Conservation (phyloP, 2,329 filamentous ascomycete species). For the Podosphaera aphanis region DNA sequence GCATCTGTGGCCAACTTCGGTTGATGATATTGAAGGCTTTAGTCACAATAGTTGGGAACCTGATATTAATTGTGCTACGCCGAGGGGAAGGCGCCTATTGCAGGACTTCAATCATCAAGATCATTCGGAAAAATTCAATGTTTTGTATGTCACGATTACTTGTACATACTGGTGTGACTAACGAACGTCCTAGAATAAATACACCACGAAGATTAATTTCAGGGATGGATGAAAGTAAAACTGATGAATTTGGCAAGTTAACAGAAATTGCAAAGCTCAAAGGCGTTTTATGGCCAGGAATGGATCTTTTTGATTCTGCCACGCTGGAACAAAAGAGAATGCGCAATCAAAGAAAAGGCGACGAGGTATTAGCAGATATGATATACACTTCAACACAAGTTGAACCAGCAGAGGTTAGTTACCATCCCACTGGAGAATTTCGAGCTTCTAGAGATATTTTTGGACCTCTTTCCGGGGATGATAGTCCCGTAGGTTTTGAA, state of each 20-base stretch:
- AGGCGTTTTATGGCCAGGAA: conserved; percentile 51
- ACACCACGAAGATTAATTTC: conserved; percentile 8
- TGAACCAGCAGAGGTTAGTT: conserved; percentile 40
- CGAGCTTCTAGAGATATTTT: conserved; percentile 34
- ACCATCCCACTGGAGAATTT: conserved; percentile 27
- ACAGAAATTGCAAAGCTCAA: conserved; percentile 28
- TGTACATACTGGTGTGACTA: background rate
- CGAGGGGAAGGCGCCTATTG: conserved; percentile 6
- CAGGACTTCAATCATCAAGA: background rate
- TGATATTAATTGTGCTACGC: conserved; percentile 9
- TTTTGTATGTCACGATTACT: background rate
- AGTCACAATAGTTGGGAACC: conserved; percentile 7
- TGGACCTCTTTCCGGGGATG: conserved; percentile 30
- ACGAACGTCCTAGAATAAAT: conserved; percentile 6
- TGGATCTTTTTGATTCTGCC: conserved; percentile 63
- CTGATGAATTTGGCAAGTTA: conserved; percentile 6
- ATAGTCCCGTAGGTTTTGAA: conserved; percentile 23
- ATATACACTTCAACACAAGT: conserved; percentile 39
- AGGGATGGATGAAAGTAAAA: conserved; percentile 5
- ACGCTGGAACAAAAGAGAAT: conserved; percentile 48
- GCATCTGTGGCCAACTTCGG: conserved; percentile 11
- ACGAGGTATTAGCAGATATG: conserved; percentile 45
- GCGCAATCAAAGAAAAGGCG: conserved; percentile 56
- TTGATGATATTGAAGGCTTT: conserved; percentile 1
- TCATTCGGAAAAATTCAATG: background rate